Conservation (phyloP, 805 yeast species). For the Starmerella riodocensis region DNA sequence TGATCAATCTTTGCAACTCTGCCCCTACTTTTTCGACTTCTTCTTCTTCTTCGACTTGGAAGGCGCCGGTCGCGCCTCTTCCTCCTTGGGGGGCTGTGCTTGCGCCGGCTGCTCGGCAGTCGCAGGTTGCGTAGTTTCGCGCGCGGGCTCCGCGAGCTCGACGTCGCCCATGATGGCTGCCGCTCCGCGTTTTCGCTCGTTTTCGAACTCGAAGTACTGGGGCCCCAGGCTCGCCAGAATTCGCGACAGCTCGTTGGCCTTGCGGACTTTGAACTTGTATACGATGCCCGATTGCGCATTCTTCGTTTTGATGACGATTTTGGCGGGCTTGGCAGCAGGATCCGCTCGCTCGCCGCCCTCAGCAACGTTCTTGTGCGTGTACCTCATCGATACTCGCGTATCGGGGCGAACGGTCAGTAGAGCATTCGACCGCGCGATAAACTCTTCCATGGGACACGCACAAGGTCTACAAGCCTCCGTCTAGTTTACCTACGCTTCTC, state of each 20-base stretch:
- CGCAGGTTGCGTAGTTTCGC: no score
- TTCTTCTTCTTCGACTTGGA: conserved; percentile 17
- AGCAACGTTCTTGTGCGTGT: conserved; percentile 27
- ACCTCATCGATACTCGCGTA: conserved; percentile 27
- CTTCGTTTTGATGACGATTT: conserved; percentile 42
- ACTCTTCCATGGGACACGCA: conserved; percentile 29
- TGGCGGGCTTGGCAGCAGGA: conserved; percentile 25
- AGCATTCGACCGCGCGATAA: conserved; percentile 32
- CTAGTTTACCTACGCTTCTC: no score
- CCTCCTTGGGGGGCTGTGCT: conserved; percentile 6
- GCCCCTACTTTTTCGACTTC: conserved; percentile 19
- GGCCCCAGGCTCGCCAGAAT: conserved; percentile 57
- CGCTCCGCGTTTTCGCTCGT: conserved; percentile 21
- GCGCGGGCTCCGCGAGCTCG: conserved; percentile 18
- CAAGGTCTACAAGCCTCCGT: no score
- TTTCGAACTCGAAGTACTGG: conserved; percentile 22
- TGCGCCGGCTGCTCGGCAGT: not conserved
- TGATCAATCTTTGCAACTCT: not conserved
- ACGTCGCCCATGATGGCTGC: conserved; percentile 25
- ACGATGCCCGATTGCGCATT: conserved; percentile 54
- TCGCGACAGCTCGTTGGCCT: conserved; percentile 61
- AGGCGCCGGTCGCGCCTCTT: conserved; percentile 2
- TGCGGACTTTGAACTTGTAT: conserved; percentile 44
- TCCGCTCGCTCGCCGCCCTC: conserved; percentile 23
- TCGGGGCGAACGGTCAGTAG: conserved; percentile 35